phyloP scores from a whole-genome alignment of 2,329 filamentous ascomycete species.

The Ophiocordyceps robertsii region DNA sequence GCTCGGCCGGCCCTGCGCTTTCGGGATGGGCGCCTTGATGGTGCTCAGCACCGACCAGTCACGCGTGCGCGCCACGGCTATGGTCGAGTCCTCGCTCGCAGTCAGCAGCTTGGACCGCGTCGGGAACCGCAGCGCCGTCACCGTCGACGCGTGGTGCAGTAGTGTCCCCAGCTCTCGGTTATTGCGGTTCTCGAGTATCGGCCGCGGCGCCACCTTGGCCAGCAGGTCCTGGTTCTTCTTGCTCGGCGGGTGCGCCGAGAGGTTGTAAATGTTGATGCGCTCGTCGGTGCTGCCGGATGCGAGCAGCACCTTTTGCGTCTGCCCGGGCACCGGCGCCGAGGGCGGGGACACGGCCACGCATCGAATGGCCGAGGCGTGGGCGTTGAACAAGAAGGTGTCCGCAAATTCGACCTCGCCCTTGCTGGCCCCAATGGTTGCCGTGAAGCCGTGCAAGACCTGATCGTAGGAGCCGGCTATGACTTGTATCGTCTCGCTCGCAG shows the following conservation, averaged over 20 bases:
- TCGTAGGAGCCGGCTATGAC: conserved; percentile 92
- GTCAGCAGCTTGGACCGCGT: conserved; percentile 77
- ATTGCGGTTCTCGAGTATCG: conserved; percentile 69
- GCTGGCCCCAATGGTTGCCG: conserved; percentile 45
- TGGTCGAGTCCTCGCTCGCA: conserved; percentile 80
- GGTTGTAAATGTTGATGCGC: conserved; percentile 84
- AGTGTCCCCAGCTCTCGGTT: conserved; percentile 83
- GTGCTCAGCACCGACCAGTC: conserved; percentile 82
- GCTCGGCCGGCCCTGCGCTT: conserved; percentile 64
- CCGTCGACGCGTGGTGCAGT: conserved; percentile 71
- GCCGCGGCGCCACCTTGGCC: conserved; percentile 54
- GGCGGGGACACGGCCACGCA: conserved; percentile 76
- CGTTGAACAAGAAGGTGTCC: conserved; percentile 92
- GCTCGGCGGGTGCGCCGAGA: conserved; percentile 57
- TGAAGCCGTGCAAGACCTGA: conserved; percentile 78
- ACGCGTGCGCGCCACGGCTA: conserved; percentile 73
- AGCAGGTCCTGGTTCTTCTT: conserved; percentile 44
- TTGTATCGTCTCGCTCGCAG: conserved; percentile 51
- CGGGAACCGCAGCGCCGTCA: conserved; percentile 72
- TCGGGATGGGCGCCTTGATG: conserved; percentile 81
- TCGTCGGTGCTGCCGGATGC: conserved; percentile 90
- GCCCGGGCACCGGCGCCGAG: conserved; percentile 44
- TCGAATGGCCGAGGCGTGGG: conserved; percentile 79
- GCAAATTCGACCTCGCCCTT: conserved; percentile 50
- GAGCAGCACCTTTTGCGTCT: conserved; percentile 71